Base-by-base conservation (phyloP, 2,329 filamentous ascomycete genomes). In the Ophiognomonia clavigignenti-juglandacearum region DNA sequence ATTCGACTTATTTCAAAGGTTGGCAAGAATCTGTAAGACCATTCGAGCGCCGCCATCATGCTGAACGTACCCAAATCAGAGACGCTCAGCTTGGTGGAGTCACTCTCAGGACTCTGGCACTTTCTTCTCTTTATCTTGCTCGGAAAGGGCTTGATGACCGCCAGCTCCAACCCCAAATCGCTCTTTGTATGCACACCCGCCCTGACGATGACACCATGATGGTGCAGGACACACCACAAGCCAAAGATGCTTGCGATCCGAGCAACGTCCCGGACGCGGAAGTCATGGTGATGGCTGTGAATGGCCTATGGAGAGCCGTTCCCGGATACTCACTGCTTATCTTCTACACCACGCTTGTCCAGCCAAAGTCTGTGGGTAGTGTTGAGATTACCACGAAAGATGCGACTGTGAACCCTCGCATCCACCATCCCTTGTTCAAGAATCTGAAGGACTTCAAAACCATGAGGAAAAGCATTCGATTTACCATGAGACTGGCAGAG, bases 231-330 rank as follows among this genome's bases (percentile, higher is more conserved):
- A 13, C 11, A 27, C 18, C 34, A 9, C 20, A 29, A 14, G 14
- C 23, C 7, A 32, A 18, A 19, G 19, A 32, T 4, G 43, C 43
- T 20, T 46, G 43, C 20, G 52, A 55, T 31, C 46, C 56, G 3
- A 39, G 45, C 19, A 63, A 65, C 41, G 20, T 62, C 0, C 61
- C 62, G 2, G 58, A 66, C 16, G 39, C 61, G 19, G 63, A 66
- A 43, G 50, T 64, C 43, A 61, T 74, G 51, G 52, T 73, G 9
- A 62, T 68, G 46, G 69, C 68, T 56, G 61, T 65, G 4, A 62
- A 65, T 1, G 47, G 54, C 11, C 48, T 57, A 6, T 57, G 56
- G 9, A 53, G 57, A 1, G 53, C 63, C 7, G 58, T 64, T 26
- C 48, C 51, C 0, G 55, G 54, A 16, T 53, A 53, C 13, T 47